phyloP scores from a whole-genome alignment of 768 basidiomycete genomes.

The Boletus tylopilopsis region DNA sequence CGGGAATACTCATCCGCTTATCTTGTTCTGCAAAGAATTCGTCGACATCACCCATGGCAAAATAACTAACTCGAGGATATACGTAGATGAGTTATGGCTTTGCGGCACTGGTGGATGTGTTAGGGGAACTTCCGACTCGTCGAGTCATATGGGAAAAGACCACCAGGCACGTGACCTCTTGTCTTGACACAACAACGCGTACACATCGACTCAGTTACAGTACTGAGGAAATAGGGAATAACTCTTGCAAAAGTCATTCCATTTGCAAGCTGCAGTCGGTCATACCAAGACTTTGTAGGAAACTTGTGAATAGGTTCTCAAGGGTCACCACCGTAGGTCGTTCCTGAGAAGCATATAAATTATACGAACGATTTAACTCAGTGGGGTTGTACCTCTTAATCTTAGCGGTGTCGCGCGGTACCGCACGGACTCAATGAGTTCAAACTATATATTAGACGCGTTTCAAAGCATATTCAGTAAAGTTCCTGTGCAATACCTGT shows the following conservation, averaged over 20 bases:
- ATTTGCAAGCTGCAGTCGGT: no score
- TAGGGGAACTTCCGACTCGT: conserved; percentile 5
- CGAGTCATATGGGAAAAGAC: no score
- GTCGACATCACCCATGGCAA: conserved; percentile 36
- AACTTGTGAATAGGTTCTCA: no score
- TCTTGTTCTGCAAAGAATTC: conserved; percentile 56
- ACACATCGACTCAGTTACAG: no score
- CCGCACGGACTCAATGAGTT: conserved; percentile 16
- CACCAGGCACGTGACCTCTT: no score
- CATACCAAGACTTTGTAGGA: no score
- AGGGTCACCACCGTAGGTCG: conserved; percentile 8
- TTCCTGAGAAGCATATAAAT: conserved; percentile 19
- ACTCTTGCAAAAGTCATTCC: no score
- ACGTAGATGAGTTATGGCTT: neutral
- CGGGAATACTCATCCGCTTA: conserved; percentile 47
- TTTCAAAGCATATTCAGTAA: conserved; percentile 4
- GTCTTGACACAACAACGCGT: no score
- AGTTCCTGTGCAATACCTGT: no score
- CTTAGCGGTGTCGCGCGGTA: conserved; percentile 8
- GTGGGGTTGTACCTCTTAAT: conserved; percentile 1
- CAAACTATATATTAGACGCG: neutral
- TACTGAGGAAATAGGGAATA: no score
- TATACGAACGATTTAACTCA: neutral
- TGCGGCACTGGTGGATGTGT: neutral
- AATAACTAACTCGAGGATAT: no score